Evolutionary conservation across 148 eudicot genomes (phyloP).

Genomic region (Chenopodium formosanum): DNA sequence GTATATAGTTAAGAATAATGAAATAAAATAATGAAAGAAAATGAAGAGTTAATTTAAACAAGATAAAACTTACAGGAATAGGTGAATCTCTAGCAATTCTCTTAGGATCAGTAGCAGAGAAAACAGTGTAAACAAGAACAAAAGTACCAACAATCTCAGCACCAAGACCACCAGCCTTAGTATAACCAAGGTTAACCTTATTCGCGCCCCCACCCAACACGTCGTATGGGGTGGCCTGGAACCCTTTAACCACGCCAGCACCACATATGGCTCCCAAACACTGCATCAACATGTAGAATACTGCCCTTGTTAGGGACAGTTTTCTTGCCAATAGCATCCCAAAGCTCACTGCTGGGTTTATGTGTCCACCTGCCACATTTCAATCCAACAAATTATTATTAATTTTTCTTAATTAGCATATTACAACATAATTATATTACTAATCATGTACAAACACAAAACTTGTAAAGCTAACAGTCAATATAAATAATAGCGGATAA

Average conservation of each 20-base stretch:
- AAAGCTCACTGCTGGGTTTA: conserved; percentile 89
- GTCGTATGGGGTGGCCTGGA: conserved; percentile 41
- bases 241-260: conserved; percentile 82
- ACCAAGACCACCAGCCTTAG: conserved; percentile 82
- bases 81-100: conserved; percentile 86
- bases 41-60: too few relatives aligned
- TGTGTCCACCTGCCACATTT: conserved; percentile 72
- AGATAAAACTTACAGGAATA: conserved; percentile 64
- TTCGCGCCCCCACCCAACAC: conserved; percentile 67
- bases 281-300: conserved; percentile 89
- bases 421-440: too few relatives aligned
- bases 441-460: too few relatives aligned
- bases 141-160: conserved; percentile 91
- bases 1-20: too few relatives aligned
- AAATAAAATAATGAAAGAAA: not conserved
- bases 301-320: conserved; percentile 71
- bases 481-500: too few relatives aligned
- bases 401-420: too few relatives aligned
- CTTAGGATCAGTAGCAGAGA: conserved; percentile 94
- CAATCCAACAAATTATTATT: too few relatives aligned
- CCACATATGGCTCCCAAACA: conserved; percentile 88
- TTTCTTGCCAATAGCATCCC: conserved; percentile 83
- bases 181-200: conserved; percentile 67
- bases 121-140: conserved; percentile 89
- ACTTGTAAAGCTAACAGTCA: too few relatives aligned